Evolutionary conservation across 1,139 yeast genomes (phyloP), one percentile per base, ranked within the genome.

Genomic region (Candida tropicalis): DNA sequence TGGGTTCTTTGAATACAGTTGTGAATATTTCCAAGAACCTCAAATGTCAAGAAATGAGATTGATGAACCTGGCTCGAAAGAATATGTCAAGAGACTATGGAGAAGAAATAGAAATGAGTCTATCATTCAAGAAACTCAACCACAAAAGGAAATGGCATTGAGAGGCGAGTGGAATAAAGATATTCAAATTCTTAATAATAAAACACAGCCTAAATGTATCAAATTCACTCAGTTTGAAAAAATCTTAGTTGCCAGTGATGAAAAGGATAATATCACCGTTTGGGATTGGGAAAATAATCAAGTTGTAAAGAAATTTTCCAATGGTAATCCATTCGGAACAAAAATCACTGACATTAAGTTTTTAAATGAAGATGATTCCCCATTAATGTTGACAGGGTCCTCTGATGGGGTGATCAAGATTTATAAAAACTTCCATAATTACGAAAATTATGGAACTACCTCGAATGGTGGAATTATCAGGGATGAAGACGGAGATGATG

Each of bases 11-110:
- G 96, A 88, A 45, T 93, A 90, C 70, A 82, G 93, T 56, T 74
- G 87, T 50, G 99, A 93, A 59, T 91, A 90, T 59, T 93, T 91
- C 66, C 97, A 91, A 58, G 98, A 91, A 58, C 98, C 99, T 0
- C 98, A 93, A 59, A 87, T 93, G 86, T 82, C 89, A 13, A 83
- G 82, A 50, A 79, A 82, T 45, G 98, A 93, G 56, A 71, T 82
- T 15, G 98, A 93, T 54, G 97, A 91, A 59, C 96, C 97, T 0
- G 99, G 98, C 0, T 87, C 96, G 45, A 81, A 84, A 48, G 93
- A 89, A 50, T 88, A 89, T 56, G 82, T 87, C 27, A 84, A 82
- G 54, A 74, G 96, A 47, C 68, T 87, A 26, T 93, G 98, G 98
- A 77, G 97, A 54, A 76, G 95, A 50, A 87, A 87, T 56, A 75